Evolutionary conservation across 805 yeast species (phyloP).

Genomic region (Lachancea dasiensis): DNA sequence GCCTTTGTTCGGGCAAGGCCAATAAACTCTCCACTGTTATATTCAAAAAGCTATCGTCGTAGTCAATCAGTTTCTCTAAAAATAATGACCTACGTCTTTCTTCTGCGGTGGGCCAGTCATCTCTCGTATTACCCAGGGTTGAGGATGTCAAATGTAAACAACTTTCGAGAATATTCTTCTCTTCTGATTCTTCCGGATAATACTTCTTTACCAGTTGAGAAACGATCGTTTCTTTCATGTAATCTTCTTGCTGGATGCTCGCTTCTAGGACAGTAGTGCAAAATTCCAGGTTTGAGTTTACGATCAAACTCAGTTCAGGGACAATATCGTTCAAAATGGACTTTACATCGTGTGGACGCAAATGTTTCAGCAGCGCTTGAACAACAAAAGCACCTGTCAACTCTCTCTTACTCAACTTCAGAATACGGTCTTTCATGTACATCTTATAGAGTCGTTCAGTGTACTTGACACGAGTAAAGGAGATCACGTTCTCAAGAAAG

Average conservation of each 20-base stretch:
- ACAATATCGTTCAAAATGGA: slow-evolving; percentile 56
- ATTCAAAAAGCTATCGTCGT: slow-evolving; percentile 54
- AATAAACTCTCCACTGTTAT: slow-evolving; percentile 56
- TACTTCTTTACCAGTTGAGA: slow-evolving; percentile 41
- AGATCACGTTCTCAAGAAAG: slow-evolving; percentile 70
- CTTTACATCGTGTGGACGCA: slow-evolving; percentile 58
- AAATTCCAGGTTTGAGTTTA: slow-evolving; percentile 64
- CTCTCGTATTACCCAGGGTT: slow-evolving; percentile 74
- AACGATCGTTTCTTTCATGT: slow-evolving; percentile 54
- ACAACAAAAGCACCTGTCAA: slow-evolving; percentile 81
- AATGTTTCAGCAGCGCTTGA: slow-evolving; percentile 58
- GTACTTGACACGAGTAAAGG: slow-evolving; percentile 58
- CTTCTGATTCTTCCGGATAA: slow-evolving; percentile 35
- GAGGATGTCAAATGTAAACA: slow-evolving; percentile 59
- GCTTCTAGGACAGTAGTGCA: slow-evolving; percentile 63
- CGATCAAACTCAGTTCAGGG: slow-evolving; percentile 56
- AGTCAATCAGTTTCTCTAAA: slow-evolving; percentile 64
- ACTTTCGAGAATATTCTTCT: slow-evolving; percentile 55
- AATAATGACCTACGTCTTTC: slow-evolving; percentile 77
- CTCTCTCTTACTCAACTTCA: slow-evolving; percentile 70
- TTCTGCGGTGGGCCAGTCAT: slow-evolving; percentile 89
- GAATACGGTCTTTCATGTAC: slow-evolving; percentile 69
- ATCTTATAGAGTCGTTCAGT: slow-evolving; percentile 62
- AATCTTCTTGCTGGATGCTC: slow-evolving; percentile 51
- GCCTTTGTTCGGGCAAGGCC: slow-evolving; percentile 51